Conservation (phyloP, 768 basidiomycete genomes). For the Inosperma sp. region DNA sequence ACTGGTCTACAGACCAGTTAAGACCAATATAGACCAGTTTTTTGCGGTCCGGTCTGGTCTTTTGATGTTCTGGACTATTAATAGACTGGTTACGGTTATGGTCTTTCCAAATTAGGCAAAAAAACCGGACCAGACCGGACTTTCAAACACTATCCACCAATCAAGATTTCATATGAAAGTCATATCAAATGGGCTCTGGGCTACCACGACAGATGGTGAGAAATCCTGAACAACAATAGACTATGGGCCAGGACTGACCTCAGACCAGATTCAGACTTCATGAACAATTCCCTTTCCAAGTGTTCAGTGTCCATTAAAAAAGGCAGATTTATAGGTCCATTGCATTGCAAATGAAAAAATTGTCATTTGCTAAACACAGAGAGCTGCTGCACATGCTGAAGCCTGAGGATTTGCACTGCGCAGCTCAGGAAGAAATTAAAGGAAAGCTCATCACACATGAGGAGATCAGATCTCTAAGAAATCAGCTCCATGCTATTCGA, state of each 20-base stretch:
- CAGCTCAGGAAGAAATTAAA: constrained; percentile 30
- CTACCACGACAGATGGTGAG: constrained; percentile 21
- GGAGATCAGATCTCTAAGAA: not conserved
- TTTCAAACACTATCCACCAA: too few relatives aligned
- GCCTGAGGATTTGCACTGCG: constrained; percentile 25
- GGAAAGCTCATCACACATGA: constrained; percentile 11
- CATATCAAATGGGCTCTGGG: constrained; percentile 30
- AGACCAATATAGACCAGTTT: too few relatives aligned
- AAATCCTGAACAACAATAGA: not conserved
- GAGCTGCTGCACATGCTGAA: constrained; percentile 22
- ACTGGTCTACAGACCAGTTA: too few relatives aligned
- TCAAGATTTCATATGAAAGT: constrained; percentile 23
- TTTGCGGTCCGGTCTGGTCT: too few relatives aligned
- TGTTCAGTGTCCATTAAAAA: constrained; percentile 30
- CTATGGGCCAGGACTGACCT: not conserved
- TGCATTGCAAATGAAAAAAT: constrained; percentile 29
- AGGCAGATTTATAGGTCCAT: constrained; percentile 18
- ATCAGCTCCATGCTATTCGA: constrained; percentile 24
- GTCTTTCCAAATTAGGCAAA: too few relatives aligned
- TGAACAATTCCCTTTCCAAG: constrained; percentile 25
- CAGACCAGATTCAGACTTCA: constrained; percentile 23
- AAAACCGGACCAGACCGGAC: too few relatives aligned
- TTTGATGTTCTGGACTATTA: too few relatives aligned
- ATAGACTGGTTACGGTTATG: too few relatives aligned
- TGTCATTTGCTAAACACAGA: constrained; percentile 18